These are phyloP conservation scores for Candida sonorensis DNA, from an alignment of 805 yeast species.

Conservation along the genomic window DNA sequence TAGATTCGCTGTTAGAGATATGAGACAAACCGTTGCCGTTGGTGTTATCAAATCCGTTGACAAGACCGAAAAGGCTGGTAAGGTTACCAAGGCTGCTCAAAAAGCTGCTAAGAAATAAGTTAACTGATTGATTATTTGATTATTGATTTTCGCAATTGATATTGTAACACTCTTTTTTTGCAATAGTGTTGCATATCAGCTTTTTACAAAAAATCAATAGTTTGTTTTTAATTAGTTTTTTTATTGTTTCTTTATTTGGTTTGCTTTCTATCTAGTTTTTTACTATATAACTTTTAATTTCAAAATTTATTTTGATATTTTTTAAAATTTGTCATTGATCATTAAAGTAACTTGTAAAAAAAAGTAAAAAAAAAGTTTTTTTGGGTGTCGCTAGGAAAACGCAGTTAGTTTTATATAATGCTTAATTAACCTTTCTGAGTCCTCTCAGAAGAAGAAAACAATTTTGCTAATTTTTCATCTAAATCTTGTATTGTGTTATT, in stretches of 20 bases:
- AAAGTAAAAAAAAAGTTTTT: no score
- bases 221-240: no score
- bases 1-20: conserved; percentile 98
- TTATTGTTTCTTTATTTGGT: not conserved
- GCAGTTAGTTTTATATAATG: no score
- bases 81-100: conserved; percentile 94
- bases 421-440: no score
- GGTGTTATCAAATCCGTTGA: conserved; percentile 97
- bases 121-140: conserved; percentile 6
- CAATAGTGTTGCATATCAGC: no score
- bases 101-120: conserved; percentile 72
- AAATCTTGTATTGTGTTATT: conserved; percentile 7
- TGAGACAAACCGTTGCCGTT: conserved; percentile 99
- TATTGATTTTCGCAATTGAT: no score
- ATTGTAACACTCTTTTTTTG: no score
- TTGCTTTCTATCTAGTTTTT: not conserved
- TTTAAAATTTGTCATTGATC: no score
- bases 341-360: no score
- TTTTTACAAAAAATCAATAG: no score
- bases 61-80: conserved; percentile 78
- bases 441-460: no score
- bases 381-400: no score
- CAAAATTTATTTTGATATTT: conserved; percentile 1
- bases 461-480: conserved; percentile 8
- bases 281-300: not conserved